These are phyloP conservation scores for Vararia minispora DNA, from an alignment of 768 basidiomycete genomes.

Conservation along the genomic window DNA sequence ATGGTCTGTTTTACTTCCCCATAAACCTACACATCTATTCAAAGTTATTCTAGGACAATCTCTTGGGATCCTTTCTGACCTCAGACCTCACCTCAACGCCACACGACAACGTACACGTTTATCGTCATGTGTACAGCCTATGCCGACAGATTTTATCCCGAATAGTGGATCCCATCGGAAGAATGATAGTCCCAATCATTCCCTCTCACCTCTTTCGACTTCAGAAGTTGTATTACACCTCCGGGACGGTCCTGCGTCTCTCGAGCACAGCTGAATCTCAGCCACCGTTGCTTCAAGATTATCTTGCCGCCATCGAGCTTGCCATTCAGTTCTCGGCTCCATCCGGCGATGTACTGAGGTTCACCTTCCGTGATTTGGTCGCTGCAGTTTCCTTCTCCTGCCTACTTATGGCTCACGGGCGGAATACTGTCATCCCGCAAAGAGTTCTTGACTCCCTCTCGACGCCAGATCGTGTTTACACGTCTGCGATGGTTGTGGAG, in stretches of 20 bases:
- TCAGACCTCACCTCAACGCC: slow-evolving; percentile 4
- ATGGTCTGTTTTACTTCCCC: slow-evolving; percentile 15
- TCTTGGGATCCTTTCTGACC: slow-evolving; percentile 22
- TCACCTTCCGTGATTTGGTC: slow-evolving; percentile 28
- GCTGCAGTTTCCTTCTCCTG: slow-evolving; percentile 27
- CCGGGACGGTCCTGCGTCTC: slow-evolving; percentile 26
- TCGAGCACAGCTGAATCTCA: slow-evolving; percentile 18
- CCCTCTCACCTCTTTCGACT: slow-evolving; percentile 1
- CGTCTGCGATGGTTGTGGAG: slow-evolving; percentile 15
- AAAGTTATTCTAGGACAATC: slow-evolving; percentile 22
- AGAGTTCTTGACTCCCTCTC: slow-evolving; percentile 12
- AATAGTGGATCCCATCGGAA: not conserved
- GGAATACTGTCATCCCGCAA: slow-evolving; percentile 20
- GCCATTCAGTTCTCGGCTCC: slow-evolving; percentile 23
- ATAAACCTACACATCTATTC: too few relatives aligned
- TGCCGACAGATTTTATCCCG: not conserved
- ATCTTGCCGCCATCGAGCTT: slow-evolving; percentile 32
- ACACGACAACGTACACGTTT: not conserved
- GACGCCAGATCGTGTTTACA: slow-evolving; percentile 17
- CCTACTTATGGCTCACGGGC: slow-evolving; percentile 25
- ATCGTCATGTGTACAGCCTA: not conserved
- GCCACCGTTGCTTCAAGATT: slow-evolving; percentile 24
- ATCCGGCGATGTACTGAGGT: slow-evolving; percentile 13
- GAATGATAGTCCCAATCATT: not conserved
- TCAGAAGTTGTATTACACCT: slow-evolving; percentile 27